These are phyloP conservation scores for Fagopyrum esculentum DNA, from an alignment of 148 eudicot genomes.

Conservation along the genomic window DNA sequence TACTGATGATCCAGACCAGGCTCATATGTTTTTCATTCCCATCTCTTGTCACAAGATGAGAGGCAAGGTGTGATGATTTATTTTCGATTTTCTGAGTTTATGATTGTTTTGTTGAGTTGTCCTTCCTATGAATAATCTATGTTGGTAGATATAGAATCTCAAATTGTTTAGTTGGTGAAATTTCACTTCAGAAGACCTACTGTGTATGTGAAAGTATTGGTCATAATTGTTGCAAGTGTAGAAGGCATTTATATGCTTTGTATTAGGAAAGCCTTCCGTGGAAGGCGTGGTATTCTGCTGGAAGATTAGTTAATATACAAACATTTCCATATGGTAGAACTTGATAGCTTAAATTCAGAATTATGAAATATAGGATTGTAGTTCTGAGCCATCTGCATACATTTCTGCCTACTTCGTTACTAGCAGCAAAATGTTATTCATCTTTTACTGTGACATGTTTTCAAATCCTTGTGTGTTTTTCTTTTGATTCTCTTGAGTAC, in stretches of 20 bases:
- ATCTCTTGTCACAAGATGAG: constrained; percentile 97
- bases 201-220: background rate
- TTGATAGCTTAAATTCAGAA: background rate
- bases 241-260: background rate
- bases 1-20: constrained; percentile 71
- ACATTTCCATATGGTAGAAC: background rate
- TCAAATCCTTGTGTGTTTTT: background rate
- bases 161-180: background rate
- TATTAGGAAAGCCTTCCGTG: background rate
- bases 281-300: too few species aligned
- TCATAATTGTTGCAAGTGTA: background rate
- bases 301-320: too few species aligned
- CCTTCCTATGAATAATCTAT: background rate
- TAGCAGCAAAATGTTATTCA: background rate
- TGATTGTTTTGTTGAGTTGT: background rate
- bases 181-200: background rate
- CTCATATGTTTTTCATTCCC: constrained; percentile 79
- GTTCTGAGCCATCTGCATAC: background rate
- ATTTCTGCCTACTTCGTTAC: background rate
- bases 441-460: background rate
- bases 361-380: background rate
- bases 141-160: background rate
- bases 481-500: background rate
- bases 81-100: background rate
- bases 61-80: constrained; percentile 49